phyloP scores from a whole-genome alignment of 495 filamentous ascomycete genomes.

The Aspergillus indologenus region DNA sequence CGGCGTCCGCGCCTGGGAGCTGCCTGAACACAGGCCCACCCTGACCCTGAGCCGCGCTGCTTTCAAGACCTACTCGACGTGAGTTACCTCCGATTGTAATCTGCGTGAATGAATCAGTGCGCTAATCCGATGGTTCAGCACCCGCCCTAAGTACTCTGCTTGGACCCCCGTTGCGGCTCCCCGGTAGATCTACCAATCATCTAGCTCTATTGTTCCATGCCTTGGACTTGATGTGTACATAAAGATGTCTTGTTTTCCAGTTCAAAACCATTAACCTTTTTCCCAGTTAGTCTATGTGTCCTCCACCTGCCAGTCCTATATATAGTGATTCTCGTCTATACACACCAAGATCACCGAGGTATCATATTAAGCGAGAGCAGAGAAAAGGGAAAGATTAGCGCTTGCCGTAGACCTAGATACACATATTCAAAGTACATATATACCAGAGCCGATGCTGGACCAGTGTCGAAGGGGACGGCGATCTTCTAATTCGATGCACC shows the following conservation, averaged over 20 bases:
- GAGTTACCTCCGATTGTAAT: conserved; percentile 32
- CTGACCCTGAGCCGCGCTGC: conserved; percentile 70
- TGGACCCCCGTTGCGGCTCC: conserved; percentile 47
- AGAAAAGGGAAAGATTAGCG: conserved; percentile 19
- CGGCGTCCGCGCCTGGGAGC: conserved; percentile 69
- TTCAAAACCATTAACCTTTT: conserved; percentile 24
- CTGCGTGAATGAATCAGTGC: neutral
- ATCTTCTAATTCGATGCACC: conserved; percentile 65
- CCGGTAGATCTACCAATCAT: conserved; percentile 29
- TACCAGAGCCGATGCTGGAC: conserved; percentile 46
- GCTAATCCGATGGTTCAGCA: conserved; percentile 20
- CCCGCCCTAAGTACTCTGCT: conserved; percentile 42
- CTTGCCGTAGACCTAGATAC: conserved; percentile 22
- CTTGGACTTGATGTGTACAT: conserved; percentile 35
- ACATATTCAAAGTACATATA: conserved; percentile 43
- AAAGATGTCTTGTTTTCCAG: conserved; percentile 38
- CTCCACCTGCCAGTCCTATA: conserved; percentile 15
- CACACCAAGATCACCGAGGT: conserved; percentile 27
- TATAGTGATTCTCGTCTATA: conserved; percentile 17
- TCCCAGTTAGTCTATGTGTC: conserved; percentile 10
- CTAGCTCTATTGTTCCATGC: conserved; percentile 4
- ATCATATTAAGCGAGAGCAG: conserved; percentile 25
- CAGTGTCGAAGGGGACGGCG: conserved; percentile 47
- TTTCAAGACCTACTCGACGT: conserved; percentile 95
- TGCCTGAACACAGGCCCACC: conserved; percentile 69